phyloP scores from a whole-genome alignment of 768 basidiomycete genomes.

The Boletus rex-veris region DNA sequence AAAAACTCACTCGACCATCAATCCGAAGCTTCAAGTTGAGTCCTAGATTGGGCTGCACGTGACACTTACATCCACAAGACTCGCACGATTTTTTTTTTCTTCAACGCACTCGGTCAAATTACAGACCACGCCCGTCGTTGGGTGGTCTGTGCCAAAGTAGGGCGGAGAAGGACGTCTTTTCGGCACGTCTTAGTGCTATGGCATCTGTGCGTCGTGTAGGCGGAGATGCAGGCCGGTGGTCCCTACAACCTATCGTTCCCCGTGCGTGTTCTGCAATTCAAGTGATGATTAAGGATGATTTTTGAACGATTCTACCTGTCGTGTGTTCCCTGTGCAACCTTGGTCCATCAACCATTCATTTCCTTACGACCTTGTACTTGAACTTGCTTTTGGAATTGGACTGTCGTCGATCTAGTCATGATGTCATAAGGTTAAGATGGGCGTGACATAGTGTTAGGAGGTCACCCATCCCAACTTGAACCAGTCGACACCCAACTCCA shows the following conservation, averaged over 20 bases:
- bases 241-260: constrained; percentile 16
- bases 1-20: too few species aligned
- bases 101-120: constrained; percentile 36
- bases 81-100: neutral
- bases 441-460: too few species aligned
- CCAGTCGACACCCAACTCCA: neutral
- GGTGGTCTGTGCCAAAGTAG: constrained; percentile 36
- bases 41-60: constrained; percentile 5
- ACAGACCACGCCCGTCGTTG: constrained; percentile 20
- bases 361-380: too few species aligned
- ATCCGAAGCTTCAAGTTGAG: too few species aligned
- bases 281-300: too few species aligned
- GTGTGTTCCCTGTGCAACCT: too few species aligned
- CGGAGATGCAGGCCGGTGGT: constrained; percentile 32
- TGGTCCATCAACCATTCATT: too few species aligned
- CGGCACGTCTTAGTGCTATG: constrained; percentile 30
- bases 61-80: neutral
- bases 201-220: constrained; percentile 22
- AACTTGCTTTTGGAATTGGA: neutral
- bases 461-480: neutral
- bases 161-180: constrained; percentile 25
- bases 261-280: neutral
- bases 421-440: too few species aligned
- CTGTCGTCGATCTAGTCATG: neutral
- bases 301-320: neutral